Base-by-base conservation (phyloP, 345 rosid species). In the Gossypium anomalum region DNA sequence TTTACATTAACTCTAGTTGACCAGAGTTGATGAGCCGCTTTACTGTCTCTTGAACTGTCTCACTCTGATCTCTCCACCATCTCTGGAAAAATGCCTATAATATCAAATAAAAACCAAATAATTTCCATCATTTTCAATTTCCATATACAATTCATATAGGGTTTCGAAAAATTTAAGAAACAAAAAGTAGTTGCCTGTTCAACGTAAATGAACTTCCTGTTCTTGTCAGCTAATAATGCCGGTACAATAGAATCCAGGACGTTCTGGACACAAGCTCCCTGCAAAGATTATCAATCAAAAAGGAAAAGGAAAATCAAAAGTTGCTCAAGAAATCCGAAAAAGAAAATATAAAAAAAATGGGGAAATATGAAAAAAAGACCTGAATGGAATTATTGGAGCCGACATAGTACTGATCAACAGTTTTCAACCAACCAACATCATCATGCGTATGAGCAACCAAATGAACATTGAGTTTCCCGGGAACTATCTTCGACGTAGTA, bases 401-500 rank as follows among this genome's bases (percentile, higher is more conserved):
- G 56, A 87, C 88, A 61, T 87, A 87, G 53, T 87, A 87, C 74
- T 87, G 90, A 77, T 87, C 90, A 48, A 87, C 67, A 44, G 90
- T 87, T 74, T 87, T 87, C 77, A 87, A 80, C 90, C 90, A 87
- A 16, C 90, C 90, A 71, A 85, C 90, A 80, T 87, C 90, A 22
- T 87, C 90, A 38, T 87, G 90, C 2, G 85, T 10, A 67, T 87
- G 90, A 67, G 90, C 70, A 78, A 87, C 90, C 84, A 87, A 81
- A 78, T 87, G 90, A 69, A 87, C 90, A 61, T 85, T 87, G 74
- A 87, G 74, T 84, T 83, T 87, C 80, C 87, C 85, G 0, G 85
- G 83, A 22, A 78, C 84, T 22, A 82, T 59, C 44, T 73, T 34
- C 11, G 87, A 75, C 9, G 82, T 73, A 9, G 90, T 87, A 52